These are phyloP conservation scores for Pouteria campechiana DNA, from an alignment of 179 eudicot species.

Conservation along the genomic window DNA sequence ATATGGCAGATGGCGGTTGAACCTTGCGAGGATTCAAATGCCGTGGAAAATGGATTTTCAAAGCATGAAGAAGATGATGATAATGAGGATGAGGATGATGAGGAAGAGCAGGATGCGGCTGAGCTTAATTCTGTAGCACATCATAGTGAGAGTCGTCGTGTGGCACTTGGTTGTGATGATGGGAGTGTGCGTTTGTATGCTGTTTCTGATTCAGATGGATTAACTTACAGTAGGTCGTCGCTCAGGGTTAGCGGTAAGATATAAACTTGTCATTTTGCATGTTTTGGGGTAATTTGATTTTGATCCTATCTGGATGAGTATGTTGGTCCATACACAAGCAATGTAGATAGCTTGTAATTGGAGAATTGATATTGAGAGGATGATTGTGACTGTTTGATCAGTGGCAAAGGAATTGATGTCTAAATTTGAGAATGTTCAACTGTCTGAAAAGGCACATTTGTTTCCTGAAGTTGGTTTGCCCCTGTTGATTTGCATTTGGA, in stretches of 20 bases:
- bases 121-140: constrained; percentile 33
- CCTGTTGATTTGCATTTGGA: too few relatives aligned
- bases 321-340: too few relatives aligned
- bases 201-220: constrained; percentile 35
- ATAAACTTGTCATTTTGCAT: not conserved
- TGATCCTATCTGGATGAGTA: too few relatives aligned
- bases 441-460: too few relatives aligned
- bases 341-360: too few relatives aligned
- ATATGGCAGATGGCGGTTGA: constrained; percentile 91
- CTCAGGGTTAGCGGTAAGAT: constrained; percentile 96
- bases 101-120: constrained; percentile 32
- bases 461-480: too few relatives aligned
- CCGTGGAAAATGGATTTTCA: constrained; percentile 43
- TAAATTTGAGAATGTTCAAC: too few relatives aligned
- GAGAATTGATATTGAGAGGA: too few relatives aligned
- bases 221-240: constrained; percentile 46
- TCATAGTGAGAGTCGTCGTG: constrained; percentile 14
- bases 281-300: too few relatives aligned
- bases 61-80: constrained; percentile 34
- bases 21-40: constrained; percentile 19
- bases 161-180: constrained; percentile 95
- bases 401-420: too few relatives aligned
- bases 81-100: constrained; percentile 43
- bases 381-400: too few relatives aligned
- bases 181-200: constrained; percentile 75